Evolutionary conservation across 371 early-diverging fungal genomes (phyloP).

Genomic region (Funneliformis caledonium): DNA sequence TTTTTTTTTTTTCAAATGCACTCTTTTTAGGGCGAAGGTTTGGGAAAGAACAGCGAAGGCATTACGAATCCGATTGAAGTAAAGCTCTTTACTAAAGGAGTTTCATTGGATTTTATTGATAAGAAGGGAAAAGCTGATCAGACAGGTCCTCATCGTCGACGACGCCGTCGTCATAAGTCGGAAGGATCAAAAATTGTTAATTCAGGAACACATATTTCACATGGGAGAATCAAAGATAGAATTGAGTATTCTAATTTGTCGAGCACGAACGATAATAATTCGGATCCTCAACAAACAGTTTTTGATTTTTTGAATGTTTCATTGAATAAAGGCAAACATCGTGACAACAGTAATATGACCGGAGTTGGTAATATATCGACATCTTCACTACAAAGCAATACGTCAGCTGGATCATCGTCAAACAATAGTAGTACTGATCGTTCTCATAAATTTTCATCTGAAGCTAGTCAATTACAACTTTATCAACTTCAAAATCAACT

Average conservation of each 20-base stretch:
- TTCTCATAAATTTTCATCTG: background rate
- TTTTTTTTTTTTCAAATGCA: background rate
- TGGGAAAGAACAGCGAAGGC: constrained; percentile 26
- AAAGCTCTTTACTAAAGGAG: background rate
- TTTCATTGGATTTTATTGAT: constrained; percentile 24
- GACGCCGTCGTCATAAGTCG: background rate
- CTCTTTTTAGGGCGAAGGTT: constrained; percentile 25
- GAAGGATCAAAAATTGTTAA: background rate
- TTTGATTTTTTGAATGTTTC: constrained; percentile 24
- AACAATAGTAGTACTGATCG: background rate
- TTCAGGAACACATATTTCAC: background rate
- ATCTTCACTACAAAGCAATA: background rate
- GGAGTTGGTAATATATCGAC: background rate
- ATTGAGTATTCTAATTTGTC: background rate
- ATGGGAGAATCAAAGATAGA: background rate
- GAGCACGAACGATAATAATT: background rate
- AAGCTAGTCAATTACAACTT: background rate
- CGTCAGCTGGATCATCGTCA: background rate
- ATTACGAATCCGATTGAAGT: constrained; percentile 32
- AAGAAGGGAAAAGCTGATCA: background rate
- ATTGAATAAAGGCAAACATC: constrained; percentile 11
- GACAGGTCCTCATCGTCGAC: background rate
- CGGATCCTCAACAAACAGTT: background rate
- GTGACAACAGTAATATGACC: background rate
- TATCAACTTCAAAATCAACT: constrained; percentile 20